Conservation (phyloP, 1,139 yeast genomes). For the Debaryomyces coudertii region DNA sequence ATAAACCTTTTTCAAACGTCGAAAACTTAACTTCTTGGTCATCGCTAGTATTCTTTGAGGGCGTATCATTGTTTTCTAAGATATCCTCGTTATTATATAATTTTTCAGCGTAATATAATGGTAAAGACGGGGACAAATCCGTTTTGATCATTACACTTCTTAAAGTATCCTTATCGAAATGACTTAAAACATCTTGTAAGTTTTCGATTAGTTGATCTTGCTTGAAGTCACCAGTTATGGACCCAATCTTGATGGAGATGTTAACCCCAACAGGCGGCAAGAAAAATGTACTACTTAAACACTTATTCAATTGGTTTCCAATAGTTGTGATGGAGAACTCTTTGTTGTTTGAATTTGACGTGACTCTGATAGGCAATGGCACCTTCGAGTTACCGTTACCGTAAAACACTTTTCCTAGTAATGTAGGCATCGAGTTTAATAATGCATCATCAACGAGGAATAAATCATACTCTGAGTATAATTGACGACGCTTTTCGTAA, state of each 20-base stretch:
- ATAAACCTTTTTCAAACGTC: conserved; percentile 72
- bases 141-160: conserved; percentile 74
- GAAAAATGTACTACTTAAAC: conserved; percentile 61
- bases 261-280: conserved; percentile 77
- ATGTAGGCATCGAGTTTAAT: conserved; percentile 76
- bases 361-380: conserved; percentile 71
- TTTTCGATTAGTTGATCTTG: conserved; percentile 51
- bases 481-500: conserved; percentile 71
- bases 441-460: conserved; percentile 85
- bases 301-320: conserved; percentile 60
- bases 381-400: conserved; percentile 54
- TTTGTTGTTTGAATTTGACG: conserved; percentile 35
- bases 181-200: conserved; percentile 55
- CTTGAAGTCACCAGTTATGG: conserved; percentile 40
- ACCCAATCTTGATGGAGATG: conserved; percentile 69
- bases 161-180: conserved; percentile 47
- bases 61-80: conserved; percentile 22
- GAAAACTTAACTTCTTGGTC: conserved; percentile 49
- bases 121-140: conserved; percentile 76
- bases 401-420: conserved; percentile 81
- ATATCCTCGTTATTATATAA: conserved; percentile 48
- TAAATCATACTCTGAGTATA: conserved; percentile 62
- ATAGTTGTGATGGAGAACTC: conserved; percentile 60
- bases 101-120: conserved; percentile 70
- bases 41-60: conserved; percentile 21